Evolutionary conservation across 352 stramenopile genomes (phyloP).

Genomic region (Phytophthora quininea): DNA sequence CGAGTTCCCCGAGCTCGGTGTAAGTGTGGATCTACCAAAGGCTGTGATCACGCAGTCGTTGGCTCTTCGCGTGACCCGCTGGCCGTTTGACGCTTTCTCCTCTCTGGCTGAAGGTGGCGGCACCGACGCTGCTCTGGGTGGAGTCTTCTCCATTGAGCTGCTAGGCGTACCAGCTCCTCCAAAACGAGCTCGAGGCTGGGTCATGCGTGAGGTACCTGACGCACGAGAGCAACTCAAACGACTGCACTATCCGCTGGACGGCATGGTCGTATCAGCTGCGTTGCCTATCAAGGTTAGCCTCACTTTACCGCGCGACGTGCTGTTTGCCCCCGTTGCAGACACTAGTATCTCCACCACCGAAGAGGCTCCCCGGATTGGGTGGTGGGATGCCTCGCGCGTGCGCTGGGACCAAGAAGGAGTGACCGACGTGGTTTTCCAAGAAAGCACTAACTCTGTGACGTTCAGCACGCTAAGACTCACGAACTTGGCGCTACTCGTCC

Average conservation of each 20-base stretch:
- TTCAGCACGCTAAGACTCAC: slow-evolving; percentile 84
- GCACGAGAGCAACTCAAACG: slow-evolving; percentile 63
- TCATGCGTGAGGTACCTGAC: slow-evolving; percentile 75
- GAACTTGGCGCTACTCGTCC: slow-evolving; percentile 71
- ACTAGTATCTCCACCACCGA: not conserved
- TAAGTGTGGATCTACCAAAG: slow-evolving; percentile 79
- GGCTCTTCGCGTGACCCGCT: slow-evolving; percentile 61
- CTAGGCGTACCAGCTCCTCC: slow-evolving; percentile 68
- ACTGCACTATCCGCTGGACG: slow-evolving; percentile 77
- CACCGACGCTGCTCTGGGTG: slow-evolving; percentile 57
- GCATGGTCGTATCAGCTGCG: slow-evolving; percentile 69
- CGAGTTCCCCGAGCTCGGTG: slow-evolving; percentile 69
- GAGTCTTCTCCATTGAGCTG: slow-evolving; percentile 72
- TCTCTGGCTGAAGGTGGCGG: slow-evolving; percentile 14
- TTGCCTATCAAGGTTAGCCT: slow-evolving; percentile 73
- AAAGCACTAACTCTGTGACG: slow-evolving; percentile 63
- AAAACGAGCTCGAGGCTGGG: slow-evolving; percentile 73
- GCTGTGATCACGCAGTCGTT: slow-evolving; percentile 81
- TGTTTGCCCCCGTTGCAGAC: slow-evolving; percentile 36
- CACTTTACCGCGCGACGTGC: slow-evolving; percentile 52
- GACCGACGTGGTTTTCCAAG: slow-evolving; percentile 58
- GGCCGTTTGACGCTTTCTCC: slow-evolving; percentile 64
- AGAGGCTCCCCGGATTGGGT: slow-evolving; percentile 57
- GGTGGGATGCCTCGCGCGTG: slow-evolving; percentile 61
- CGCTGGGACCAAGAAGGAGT: slow-evolving; percentile 83